Percentiles rank a stretch among this genome's conserved stretches.
Evolutionary conservation across 495 filamentous ascomycete species (phyloP).

Genomic region (Penicillium ochrochloron): DNA sequence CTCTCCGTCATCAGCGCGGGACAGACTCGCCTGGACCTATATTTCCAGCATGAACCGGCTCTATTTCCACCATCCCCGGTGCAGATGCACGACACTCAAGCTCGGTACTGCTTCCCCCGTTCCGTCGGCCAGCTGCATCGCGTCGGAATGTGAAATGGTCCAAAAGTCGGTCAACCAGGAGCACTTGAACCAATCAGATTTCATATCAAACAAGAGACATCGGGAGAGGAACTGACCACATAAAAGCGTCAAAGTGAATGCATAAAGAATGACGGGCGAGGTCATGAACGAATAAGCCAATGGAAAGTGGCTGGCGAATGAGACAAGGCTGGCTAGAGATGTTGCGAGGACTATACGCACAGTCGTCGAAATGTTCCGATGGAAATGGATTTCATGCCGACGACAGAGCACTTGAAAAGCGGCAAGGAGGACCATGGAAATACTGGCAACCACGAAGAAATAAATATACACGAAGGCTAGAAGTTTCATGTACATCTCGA

Average conservation of each 20-base stretch:
- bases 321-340: conserved; percentile 35
- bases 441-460: conserved; percentile 44
- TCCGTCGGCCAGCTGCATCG: conserved; percentile 39
- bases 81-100: conserved; percentile 15
- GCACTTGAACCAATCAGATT: conserved; percentile 35
- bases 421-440: conserved; percentile 44
- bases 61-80: conserved; percentile 16
- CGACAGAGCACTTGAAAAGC: conserved; percentile 35
- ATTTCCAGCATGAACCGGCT: neutral
- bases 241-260: conserved; percentile 42
- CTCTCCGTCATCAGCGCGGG: conserved; percentile 7
- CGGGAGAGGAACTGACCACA: conserved; percentile 35
- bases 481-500: conserved; percentile 46
- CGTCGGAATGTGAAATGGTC: conserved; percentile 33
- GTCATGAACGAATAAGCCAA: conserved; percentile 48
- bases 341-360: conserved; percentile 37
- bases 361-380: conserved; percentile 33
- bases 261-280: conserved; percentile 48
- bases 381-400: conserved; percentile 31
- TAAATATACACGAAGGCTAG: conserved; percentile 51
- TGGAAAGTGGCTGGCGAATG: conserved; percentile 38
- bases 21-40: neutral
- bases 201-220: neutral
- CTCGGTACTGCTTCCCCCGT: conserved; percentile 31
- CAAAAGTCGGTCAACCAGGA: conserved; percentile 51